Conservation (phyloP, 106 monocot genomes). For the Amphibolis antarctica region DNA sequence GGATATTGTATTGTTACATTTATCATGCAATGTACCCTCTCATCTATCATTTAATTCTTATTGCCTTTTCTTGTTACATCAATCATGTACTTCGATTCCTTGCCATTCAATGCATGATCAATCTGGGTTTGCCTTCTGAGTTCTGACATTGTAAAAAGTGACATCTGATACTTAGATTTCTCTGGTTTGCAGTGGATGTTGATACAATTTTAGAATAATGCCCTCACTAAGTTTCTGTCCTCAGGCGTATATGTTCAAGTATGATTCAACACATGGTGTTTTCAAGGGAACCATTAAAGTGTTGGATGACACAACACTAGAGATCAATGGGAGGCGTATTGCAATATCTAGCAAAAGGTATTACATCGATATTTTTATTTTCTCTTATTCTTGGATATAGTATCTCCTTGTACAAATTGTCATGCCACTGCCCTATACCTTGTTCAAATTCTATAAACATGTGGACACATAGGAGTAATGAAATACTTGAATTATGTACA, state of each 20-base stretch:
- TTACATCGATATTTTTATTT: neutral
- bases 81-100: no score
- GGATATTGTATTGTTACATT: no score
- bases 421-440: neutral
- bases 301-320: constrained; percentile 54
- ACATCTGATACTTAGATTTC: no score
- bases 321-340: constrained; percentile 78
- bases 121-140: no score
- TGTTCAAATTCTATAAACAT: neutral
- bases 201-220: no score
- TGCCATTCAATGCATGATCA: no score
- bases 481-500: constrained; percentile 11
- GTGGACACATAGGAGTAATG: neutral
- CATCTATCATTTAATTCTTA: no score
- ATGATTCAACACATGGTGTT: constrained; percentile 92
- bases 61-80: no score
- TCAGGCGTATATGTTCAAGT: constrained; percentile 98
- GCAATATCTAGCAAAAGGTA: constrained; percentile 68
- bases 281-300: constrained; percentile 83
- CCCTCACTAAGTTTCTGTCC: neutral
- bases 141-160: no score
- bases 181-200: no score
- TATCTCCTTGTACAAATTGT: neutral
- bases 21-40: no score
- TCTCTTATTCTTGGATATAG: neutral